phyloP scores from a whole-genome alignment of 768 basidiomycete genomes.

The Boletus rubropictus region DNA sequence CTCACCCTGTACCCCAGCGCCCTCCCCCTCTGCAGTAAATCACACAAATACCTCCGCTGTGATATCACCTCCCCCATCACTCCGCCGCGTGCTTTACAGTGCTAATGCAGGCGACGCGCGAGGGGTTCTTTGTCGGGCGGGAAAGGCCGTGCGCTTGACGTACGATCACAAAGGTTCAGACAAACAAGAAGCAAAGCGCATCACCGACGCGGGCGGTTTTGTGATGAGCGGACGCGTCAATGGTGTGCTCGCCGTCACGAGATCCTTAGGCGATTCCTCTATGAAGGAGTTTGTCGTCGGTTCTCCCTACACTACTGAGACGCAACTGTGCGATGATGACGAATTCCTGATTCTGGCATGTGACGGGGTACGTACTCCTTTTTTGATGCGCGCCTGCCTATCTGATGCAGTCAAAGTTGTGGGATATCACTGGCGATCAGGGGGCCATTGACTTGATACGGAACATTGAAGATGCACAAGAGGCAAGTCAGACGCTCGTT shows the following conservation, averaged over 20 bases:
- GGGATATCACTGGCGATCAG: slow-evolving; percentile 95
- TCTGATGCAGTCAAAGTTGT: slow-evolving; percentile 53
- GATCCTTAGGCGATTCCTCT: slow-evolving; percentile 91
- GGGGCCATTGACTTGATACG: slow-evolving; percentile 82
- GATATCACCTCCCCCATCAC: slow-evolving; percentile 41
- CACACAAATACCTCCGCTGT: slow-evolving; percentile 26
- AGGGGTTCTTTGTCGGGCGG: slow-evolving; percentile 86
- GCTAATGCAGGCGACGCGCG: slow-evolving; percentile 97
- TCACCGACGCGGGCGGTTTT: slow-evolving; percentile 96
- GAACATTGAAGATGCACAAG: slow-evolving; percentile 68
- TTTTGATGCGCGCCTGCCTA: not conserved
- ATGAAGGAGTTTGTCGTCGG: slow-evolving; percentile 99
- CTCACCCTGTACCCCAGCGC: slow-evolving; percentile 6
- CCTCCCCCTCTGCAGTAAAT: slow-evolving; percentile 23
- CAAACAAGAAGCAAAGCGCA: slow-evolving; percentile 94
- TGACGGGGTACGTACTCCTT: slow-evolving; percentile 72
- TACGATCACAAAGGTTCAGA: slow-evolving; percentile 99
- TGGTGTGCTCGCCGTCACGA: slow-evolving; percentile 92
- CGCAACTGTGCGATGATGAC: slow-evolving; percentile 82
- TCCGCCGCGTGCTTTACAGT: slow-evolving; percentile 81
- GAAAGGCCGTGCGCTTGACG: slow-evolving; percentile 87
- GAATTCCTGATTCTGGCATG: slow-evolving; percentile 95
- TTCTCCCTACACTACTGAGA: slow-evolving; percentile 97
- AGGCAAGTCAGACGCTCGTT: slow-evolving; percentile 71
- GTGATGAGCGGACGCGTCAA: slow-evolving; percentile 99